Base-by-base conservation (phyloP, 2,329 filamentous ascomycete species). In the Dactylella cylindrospora region DNA sequence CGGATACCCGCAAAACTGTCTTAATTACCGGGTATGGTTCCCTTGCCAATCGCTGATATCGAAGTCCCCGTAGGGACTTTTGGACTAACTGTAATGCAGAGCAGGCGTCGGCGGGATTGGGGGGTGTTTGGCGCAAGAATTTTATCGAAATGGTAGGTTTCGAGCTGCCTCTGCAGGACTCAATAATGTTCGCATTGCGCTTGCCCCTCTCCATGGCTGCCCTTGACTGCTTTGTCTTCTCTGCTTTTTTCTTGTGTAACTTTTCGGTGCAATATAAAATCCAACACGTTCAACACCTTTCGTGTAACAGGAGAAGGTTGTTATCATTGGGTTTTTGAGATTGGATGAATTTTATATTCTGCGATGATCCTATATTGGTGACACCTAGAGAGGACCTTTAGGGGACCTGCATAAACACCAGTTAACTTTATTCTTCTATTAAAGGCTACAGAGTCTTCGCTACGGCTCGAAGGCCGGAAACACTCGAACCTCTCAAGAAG, bases 21-120 rank as follows among this genome's bases (percentile, higher is more conserved):
- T 72, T 79, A 23, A 77, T 80, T 60, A 80, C 77, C 20, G 77
- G 78, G 77, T 79, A 70, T 28, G 26, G 23, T 7, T 2, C 22
- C 17, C 43, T 15, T 33, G 3, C n/a, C 17, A 17, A 40, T 53
- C 10, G 31, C 35, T 23, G 17, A 20, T 28, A 13, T 23, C 22
- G 13, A 23, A 5, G 17, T 15, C 17, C 20, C 20, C 36, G 41
- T 38, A 19, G 45, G 29, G 32, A 28, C 29, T 19, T 38, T 46
- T 13, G 44, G 49, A 9, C 25, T 47, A 33, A 26, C 25, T 7
- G n/a, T 15, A n/a, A 19, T 10, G 19, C 52, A 82, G 80, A 10
- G 82, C 80, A 68, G 78, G 80, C 5, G 78, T 80, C 1, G 80
- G 80, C 10, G 80, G 80, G 23, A 82, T 83, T 55, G 80, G 80